These are phyloP conservation scores for Hymenochaete sp. DNA, from an alignment of 1,284 basidiomycete genomes.

Conservation along the genomic window DNA sequence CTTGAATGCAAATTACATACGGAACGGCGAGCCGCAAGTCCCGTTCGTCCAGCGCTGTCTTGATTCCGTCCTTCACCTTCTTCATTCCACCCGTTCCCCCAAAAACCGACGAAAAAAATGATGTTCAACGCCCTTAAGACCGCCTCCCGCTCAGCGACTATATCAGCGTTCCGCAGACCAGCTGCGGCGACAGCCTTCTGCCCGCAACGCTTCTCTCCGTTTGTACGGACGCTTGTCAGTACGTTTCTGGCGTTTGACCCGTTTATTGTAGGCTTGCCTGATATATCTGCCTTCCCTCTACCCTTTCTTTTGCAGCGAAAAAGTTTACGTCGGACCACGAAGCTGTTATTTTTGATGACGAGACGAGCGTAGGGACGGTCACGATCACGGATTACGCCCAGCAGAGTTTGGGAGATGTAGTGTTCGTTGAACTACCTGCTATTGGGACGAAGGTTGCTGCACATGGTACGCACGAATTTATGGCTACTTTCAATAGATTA, in stretches of 20 bases:
- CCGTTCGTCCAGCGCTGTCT: background rate
- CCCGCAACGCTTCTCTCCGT: constrained; percentile 6
- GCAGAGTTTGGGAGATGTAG: constrained; percentile 89
- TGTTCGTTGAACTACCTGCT: constrained; percentile 88
- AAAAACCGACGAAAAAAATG: constrained; percentile 3
- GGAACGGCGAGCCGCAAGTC: background rate
- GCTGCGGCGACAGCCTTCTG: background rate
- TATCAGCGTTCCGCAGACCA: constrained; percentile 6
- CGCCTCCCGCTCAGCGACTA: constrained; percentile 11
- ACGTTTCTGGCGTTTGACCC: constrained; percentile 19
- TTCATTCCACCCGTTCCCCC: too few species aligned
- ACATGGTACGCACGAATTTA: constrained; percentile 51
- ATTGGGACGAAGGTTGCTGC: constrained; percentile 61
- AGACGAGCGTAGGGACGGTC: constrained; percentile 74
- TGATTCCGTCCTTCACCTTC: background rate
- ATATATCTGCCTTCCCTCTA: background rate
- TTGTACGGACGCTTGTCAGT: constrained; percentile 33
- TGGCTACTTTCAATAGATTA: constrained; percentile 4
- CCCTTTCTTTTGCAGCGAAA: constrained; percentile 45
- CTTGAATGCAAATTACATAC: too few species aligned
- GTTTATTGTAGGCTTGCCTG: background rate
- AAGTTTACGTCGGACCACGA: constrained; percentile 90
- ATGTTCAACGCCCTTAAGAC: constrained; percentile 11
- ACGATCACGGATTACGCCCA: constrained; percentile 95
- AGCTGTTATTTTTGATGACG: constrained; percentile 74